Base-by-base conservation (phyloP, 202 grass and related monocot genomes). In the Panicum virgatum region DNA sequence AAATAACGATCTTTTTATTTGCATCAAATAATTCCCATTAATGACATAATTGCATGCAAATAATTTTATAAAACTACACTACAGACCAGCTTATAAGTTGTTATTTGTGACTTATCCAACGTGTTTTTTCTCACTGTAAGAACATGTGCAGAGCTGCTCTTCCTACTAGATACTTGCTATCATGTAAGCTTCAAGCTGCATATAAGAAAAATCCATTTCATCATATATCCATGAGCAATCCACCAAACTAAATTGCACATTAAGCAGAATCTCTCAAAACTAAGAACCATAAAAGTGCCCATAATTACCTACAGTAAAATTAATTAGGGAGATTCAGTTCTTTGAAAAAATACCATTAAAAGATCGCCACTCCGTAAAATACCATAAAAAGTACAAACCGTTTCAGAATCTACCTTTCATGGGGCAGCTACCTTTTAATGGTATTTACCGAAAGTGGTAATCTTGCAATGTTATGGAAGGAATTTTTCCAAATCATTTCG, bases 21-120 rank as follows among this genome's bases (percentile, higher is more conserved):
- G n/a, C n/a, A n/a, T n/a, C n/a, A n/a, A 12, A 2, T 72, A 46
- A 42, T 10, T 2, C 2, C 26, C 29, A 20, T 68, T 68, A 0
- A 48, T 43, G n/a, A 44, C 22, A 47, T 15, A 42, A 75, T 50
- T 72, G 27, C 44, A 71, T 62, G 30, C n/a, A 61, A 5, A 66
- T 27, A 64, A 74, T 43, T 37, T 59, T 18, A 68, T 76, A 14
- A 61, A 81, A 73, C 23, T 80, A 69, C 3, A 82, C 32, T 82
- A 64, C 50, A 42, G 69, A 63, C 8, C 57, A 73, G 22, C 43
- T 19, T 14, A 26, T n/a, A 82, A 39, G 14, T 63, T 26, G n/a
- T n/a, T 38, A 39, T 19, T 43, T 56, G 20, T 38, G 9, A 57
- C 53, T 52, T 34, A 34, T 22, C 40, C 30, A 42, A 68, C 15